Evolutionary conservation across 2,329 filamentous ascomycete species (phyloP).

Genomic region (Juglanconis oblonga): DNA sequence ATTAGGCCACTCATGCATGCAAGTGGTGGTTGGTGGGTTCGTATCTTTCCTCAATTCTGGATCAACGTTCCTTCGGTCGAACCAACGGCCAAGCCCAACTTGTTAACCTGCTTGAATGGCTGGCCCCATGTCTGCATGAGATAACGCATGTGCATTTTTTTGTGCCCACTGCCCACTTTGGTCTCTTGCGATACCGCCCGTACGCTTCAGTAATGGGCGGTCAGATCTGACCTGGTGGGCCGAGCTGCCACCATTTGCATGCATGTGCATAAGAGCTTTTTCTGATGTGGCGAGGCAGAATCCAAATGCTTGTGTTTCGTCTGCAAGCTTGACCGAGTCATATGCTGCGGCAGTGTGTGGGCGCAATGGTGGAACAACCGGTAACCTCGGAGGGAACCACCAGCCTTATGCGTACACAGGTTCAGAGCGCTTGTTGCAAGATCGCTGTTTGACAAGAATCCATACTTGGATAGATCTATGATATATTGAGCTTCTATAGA

Average conservation of each 20-base stretch:
- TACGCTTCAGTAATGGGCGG: background rate
- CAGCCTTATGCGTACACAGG: background rate
- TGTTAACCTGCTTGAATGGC: background rate
- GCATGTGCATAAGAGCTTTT: background rate
- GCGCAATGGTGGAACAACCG: too few species aligned
- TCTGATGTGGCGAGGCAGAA: background rate
- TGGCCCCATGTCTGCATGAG: background rate
- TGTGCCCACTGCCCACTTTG: too few species aligned
- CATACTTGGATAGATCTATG: background rate
- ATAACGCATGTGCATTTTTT: background rate
- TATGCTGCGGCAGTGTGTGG: background rate
- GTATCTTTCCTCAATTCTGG: background rate
- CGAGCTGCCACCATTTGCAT: background rate
- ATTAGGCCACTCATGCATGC: background rate
- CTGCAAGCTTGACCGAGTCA: background rate
- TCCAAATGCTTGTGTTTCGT: background rate
- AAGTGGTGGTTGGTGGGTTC: background rate
- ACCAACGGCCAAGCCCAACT: background rate
- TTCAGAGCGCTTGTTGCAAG: background rate
- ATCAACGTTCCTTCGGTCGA: background rate
- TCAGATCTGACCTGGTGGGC: background rate
- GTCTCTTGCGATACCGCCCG: background rate
- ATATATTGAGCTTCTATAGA: background rate
- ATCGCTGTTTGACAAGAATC: too few species aligned
- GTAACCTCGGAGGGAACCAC: background rate